phyloP scores from a whole-genome alignment of 345 rosid genomes.

The Salix exigua region DNA sequence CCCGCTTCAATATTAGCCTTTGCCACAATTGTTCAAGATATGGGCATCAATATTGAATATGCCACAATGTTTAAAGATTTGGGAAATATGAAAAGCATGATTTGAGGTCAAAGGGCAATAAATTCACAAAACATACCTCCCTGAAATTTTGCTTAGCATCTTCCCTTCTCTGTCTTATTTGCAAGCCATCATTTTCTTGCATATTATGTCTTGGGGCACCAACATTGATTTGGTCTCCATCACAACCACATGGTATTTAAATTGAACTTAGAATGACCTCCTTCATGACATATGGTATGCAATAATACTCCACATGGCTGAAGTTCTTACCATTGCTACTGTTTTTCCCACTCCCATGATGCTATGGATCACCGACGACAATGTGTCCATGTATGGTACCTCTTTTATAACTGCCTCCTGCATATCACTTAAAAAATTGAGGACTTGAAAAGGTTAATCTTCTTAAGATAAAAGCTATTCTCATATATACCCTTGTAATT shows the following conservation, averaged over 20 bases:
- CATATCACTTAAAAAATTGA: constrained; percentile 12
- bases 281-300: neutral
- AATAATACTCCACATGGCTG: neutral
- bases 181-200: neutral
- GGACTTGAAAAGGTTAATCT: constrained; percentile 29
- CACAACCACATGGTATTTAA: neutral
- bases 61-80: too few species aligned
- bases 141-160: neutral
- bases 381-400: neutral
- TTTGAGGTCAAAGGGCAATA: neutral
- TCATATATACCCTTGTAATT: constrained; percentile 79
- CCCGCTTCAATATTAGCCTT: too few species aligned
- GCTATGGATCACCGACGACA: neutral
- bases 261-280: neutral
- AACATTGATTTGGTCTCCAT: constrained; percentile 4
- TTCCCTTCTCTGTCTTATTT: neutral
- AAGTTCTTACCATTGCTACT: neutral
- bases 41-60: too few species aligned
- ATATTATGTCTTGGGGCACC: neutral
- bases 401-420: constrained; percentile 3
- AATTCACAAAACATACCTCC: neutral
- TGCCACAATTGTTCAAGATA: too few species aligned
- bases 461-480: constrained; percentile 40
- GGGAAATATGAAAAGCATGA: too few species aligned
- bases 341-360: neutral